Base-by-base conservation (phyloP, 2,329 filamentous ascomycete species). In the Curvularia sp. region DNA sequence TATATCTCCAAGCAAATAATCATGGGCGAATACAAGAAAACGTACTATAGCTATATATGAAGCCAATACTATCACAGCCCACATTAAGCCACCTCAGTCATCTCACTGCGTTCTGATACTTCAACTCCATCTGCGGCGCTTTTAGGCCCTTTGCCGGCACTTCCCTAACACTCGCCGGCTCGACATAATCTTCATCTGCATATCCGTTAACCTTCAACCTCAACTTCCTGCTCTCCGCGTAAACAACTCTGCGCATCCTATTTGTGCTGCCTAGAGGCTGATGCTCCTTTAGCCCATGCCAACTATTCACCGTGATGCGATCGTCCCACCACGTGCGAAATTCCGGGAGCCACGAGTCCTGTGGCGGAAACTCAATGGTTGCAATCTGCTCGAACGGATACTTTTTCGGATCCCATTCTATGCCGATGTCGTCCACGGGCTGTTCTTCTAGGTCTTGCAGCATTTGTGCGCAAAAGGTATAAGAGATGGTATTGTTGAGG, bases 301-400 rank as follows among this genome's bases (percentile, higher is more conserved):
- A 79, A 25, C 68, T 70, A 55, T 79, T 78, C 58, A 72, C 70
- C 3, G 75, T 78, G 28, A 78, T 78, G 2, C 74, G 60, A 48
- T 78, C 75, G 45, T 78, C 77, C 77, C 76, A 79, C 75, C 74
- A 78, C 1, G 73, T 71, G 32, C 77, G 60, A 62, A 79, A 78
- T 59, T 75, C 75, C 1, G 76, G 0, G 81, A 36, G 15, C 34
- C 34, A 36, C 15, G 34, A 36, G 15, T 36, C 34, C 34, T 36
- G 34, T 13, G 34, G 34, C 1, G 34, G 34, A 18, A 36, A 18
- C 34, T 36, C 34, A 36, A 36, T 36, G 5, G n/a, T 36, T 9
- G 34, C 34, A 8, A 36, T 6, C 15, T 15, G 34, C 9, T 36
- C 34, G 9, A 36, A 36, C 3, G 34, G 34, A 9, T 36, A 36